Conservation (phyloP, 768 basidiomycete genomes). For the Phlebiopsis gigantea region DNA sequence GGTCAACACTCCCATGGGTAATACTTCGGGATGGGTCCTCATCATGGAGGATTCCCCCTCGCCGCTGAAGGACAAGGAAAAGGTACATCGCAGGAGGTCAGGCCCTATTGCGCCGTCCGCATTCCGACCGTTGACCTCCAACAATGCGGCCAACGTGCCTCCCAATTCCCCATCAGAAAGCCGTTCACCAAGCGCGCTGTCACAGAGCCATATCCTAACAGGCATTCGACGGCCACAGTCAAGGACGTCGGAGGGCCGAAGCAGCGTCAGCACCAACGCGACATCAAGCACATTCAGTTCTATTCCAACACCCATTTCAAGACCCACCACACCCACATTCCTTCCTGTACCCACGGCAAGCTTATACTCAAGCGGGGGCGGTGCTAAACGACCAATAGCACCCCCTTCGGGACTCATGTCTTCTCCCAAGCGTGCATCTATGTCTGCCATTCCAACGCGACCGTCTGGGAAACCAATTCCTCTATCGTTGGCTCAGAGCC, state of each 20-base stretch:
- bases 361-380: conserved; percentile 38
- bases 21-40: conserved; percentile 79
- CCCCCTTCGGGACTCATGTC: conserved; percentile 28
- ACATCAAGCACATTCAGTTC: conserved; percentile 56
- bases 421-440: background rate
- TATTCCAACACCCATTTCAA: conserved; percentile 61
- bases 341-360: conserved; percentile 62
- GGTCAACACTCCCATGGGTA: conserved; percentile 45
- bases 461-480: conserved; percentile 20
- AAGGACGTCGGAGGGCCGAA: conserved; percentile 51
- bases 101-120: conserved; percentile 56
- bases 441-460: conserved; percentile 12
- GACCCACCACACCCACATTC: conserved; percentile 73
- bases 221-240: conserved; percentile 65
- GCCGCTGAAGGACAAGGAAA: conserved; percentile 51
- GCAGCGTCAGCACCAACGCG: conserved; percentile 44
- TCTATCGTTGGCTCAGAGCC: conserved; percentile 23
- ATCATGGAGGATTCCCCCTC: conserved; percentile 86
- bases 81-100: conserved; percentile 54
- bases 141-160: conserved; percentile 26
- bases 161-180: conserved; percentile 36
- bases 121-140: conserved; percentile 44
- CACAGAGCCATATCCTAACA: conserved; percentile 38
- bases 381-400: conserved; percentile 58
- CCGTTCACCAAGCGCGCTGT: conserved; percentile 32